Conservation (phyloP, 2,329 filamentous ascomycete species). For the Penicillium glabrum region DNA sequence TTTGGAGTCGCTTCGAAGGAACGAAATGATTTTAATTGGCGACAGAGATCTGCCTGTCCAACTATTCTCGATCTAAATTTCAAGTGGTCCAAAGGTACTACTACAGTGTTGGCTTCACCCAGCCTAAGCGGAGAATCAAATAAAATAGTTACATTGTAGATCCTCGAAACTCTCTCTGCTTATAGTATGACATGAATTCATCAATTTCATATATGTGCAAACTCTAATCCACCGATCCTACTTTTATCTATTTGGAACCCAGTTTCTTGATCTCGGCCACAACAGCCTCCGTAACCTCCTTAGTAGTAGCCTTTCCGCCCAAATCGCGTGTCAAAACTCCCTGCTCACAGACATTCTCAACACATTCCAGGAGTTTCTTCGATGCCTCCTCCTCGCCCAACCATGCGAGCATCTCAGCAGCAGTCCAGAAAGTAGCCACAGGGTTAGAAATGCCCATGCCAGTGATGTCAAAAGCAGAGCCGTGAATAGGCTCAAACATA, state of each 20-base stretch:
- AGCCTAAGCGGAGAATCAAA: no score
- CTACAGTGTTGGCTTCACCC: no score
- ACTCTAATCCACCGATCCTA: neutral
- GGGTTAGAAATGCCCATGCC: conserved; percentile 63
- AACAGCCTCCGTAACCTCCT: conserved; percentile 60
- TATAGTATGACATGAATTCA: neutral
- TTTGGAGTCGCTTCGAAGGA: no score
- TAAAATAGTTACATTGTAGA: no score
- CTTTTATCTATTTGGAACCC: conserved; percentile 7
- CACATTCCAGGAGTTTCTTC: conserved; percentile 56
- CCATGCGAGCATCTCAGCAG: conserved; percentile 66
- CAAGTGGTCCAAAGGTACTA: no score
- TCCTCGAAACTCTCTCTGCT: no score
- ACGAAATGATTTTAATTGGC: no score
- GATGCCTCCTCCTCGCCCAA: conserved; percentile 61
- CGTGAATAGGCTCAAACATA: conserved; percentile 66
- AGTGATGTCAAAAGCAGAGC: conserved; percentile 64
- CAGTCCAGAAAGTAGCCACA: conserved; percentile 68
- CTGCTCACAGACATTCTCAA: conserved; percentile 60
- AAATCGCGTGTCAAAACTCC: conserved; percentile 60
- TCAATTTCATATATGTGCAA: neutral
- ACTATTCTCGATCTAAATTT: no score
- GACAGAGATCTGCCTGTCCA: no score
- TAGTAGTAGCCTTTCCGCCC: conserved; percentile 57
- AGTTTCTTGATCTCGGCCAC: conserved; percentile 52